Base-by-base conservation (phyloP, 225 moss, liverwort and hornwort species). In the Straminergon stramineum region DNA sequence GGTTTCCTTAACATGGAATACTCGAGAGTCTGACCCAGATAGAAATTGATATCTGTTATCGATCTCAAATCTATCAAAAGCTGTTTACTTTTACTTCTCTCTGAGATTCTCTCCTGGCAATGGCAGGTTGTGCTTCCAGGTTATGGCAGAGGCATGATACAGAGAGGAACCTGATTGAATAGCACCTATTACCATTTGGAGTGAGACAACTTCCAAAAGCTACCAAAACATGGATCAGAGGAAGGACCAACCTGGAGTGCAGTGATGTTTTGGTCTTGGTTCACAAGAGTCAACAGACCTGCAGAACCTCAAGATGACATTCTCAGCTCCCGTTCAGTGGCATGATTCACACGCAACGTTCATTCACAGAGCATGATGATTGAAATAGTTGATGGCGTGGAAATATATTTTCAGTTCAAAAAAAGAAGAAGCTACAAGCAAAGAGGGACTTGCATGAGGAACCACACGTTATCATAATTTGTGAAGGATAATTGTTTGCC, bases 271-370 rank as follows among this genome's bases (percentile, higher is more conserved):
- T 94, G 83, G 82, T 99, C 99, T 91, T 99, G 99, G 92, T 97
- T 97, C 74, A 99, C 95, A 35, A 99, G 93, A 83, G 97, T 99
- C 74, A 99, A 93, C 84, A 99, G 88, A 66, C 99, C 99, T 99
- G 95, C 90, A 91, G 35, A 61, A 68, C 43, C 92, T 74, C 91
- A 87, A 91, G 55, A 69, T 87, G 41, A 48, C 19, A n/a, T 37
- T 90, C 48, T 90, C 86, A 87, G 73, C 84, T 81, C 52, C 87
- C 64, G 37, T 87, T 84, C 52, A 81, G 51, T 84, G 24, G 66
- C 81, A 81, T 37, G 64, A 51, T 84, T 90, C 68, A 86, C n/a
- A 80, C 39, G 79, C 27, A 87, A 60, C 67, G 58, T 17, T 58
- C 80, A 80, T 11, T 28, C 39, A 26, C 10, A 69, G 35, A 85